These are phyloP conservation scores for Epichloe gansuensis DNA, from an alignment of 2,329 filamentous ascomycete species.

Conservation along the genomic window DNA sequence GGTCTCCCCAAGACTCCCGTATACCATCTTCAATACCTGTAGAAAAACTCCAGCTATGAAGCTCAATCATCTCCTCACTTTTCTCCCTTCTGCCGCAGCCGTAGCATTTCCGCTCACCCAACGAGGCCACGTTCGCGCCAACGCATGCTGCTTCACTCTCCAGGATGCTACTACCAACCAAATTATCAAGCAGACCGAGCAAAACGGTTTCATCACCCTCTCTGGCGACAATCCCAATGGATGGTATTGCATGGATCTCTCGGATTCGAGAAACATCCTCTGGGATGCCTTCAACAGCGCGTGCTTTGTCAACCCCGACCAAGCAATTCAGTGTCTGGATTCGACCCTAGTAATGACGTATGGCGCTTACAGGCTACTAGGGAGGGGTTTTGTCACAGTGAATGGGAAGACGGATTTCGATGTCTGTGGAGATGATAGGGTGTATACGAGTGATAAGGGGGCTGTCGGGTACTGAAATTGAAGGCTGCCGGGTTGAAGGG, in stretches of 20 bases:
- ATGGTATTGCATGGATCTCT: conserved; percentile 21
- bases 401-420: conserved; percentile 14
- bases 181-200: conserved; percentile 15
- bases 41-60: not conserved
- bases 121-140: conserved; percentile 9
- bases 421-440: conserved; percentile 16
- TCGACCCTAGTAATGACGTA: conserved; percentile 16
- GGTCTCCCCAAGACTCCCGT: no score
- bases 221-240: conserved; percentile 13
- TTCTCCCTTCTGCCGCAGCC: conserved; percentile 12
- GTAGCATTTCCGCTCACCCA: conserved; percentile 10
- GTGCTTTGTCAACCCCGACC: conserved; percentile 18
- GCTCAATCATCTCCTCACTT: conserved; percentile 6
- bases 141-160: conserved; percentile 21
- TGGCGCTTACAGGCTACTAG: conserved; percentile 16
- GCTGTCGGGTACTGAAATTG: conserved; percentile 15
- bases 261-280: conserved; percentile 14
- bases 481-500: conserved; percentile 15
- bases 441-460: conserved; percentile 13
- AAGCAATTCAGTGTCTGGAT: conserved; percentile 20
- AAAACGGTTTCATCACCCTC: conserved; percentile 17
- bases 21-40: no score
- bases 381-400: conserved; percentile 13
- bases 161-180: conserved; percentile 14
- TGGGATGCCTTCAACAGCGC: conserved; percentile 18